Evolutionary conservation across 1,284 basidiomycete species (phyloP).

Genomic region (Puccinia horiana): DNA sequence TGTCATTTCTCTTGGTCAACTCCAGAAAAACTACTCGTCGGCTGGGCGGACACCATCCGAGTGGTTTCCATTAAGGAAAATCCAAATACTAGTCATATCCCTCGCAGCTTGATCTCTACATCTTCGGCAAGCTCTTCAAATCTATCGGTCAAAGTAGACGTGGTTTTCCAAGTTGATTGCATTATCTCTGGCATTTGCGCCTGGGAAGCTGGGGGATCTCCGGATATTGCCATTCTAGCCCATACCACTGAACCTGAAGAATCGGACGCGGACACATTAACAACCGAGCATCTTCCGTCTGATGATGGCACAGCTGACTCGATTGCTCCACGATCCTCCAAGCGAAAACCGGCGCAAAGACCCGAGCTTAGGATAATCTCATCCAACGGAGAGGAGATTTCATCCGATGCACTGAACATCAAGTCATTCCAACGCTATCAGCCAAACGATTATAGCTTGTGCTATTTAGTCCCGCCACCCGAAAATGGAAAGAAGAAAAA

Average conservation of each 20-base stretch:
- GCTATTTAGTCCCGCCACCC: conserved; percentile 53
- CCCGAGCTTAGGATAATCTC: conserved; percentile 93
- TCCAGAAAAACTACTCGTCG: conserved; percentile 79
- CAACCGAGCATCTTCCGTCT: conserved; percentile 68
- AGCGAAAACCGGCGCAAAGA: conserved; percentile 58
- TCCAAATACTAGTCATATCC: background rate
- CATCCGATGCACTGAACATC: conserved; percentile 80
- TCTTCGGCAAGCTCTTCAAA: conserved; percentile 26
- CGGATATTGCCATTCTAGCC: conserved; percentile 40
- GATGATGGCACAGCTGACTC: conserved; percentile 67
- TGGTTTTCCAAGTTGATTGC: conserved; percentile 89
- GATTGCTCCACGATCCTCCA: conserved; percentile 67
- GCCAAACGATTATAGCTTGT: conserved; percentile 85
- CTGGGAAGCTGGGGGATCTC: conserved; percentile 55
- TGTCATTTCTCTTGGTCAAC: conserved; percentile 90
- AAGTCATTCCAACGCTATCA: conserved; percentile 77
- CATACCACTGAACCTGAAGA: conserved; percentile 39
- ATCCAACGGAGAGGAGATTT: conserved; percentile 80
- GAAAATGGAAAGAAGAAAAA: conserved; percentile 42
- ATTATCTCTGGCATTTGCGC: conserved; percentile 90
- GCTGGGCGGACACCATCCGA: conserved; percentile 93
- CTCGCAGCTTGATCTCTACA: conserved; percentile 14
- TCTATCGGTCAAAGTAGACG: conserved; percentile 72
- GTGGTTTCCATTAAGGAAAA: conserved; percentile 63
- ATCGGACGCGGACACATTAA: conserved; percentile 62